Evolutionary conservation across 768 basidiomycete species (phyloP).

Genomic region (Lepiota venenata): DNA sequence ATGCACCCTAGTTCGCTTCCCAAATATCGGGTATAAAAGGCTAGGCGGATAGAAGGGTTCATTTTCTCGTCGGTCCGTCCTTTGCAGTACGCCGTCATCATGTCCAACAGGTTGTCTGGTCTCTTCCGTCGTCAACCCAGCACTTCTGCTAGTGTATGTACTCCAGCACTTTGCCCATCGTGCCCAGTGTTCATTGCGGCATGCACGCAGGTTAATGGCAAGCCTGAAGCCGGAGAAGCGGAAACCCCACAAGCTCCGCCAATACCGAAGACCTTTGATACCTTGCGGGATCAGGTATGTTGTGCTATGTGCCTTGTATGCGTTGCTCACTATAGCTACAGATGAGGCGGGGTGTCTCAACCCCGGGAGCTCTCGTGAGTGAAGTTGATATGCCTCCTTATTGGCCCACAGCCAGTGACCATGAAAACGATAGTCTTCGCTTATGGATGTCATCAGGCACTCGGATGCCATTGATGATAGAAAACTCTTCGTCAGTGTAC

Average conservation of each 20-base stretch:
- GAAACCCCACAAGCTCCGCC: slow-evolving; percentile 10
- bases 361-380: slow-evolving; percentile 42
- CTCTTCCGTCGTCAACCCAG: slow-evolving; percentile 10
- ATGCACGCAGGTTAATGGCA: slow-evolving; percentile 14
- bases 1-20: not conserved
- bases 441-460: slow-evolving; percentile 60
- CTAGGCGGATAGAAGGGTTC: not conserved
- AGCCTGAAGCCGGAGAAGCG: slow-evolving; percentile 10
- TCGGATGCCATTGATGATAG: slow-evolving; percentile 70
- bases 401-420: not conserved
- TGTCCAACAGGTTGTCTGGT: slow-evolving; percentile 12
- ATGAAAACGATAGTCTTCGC: slow-evolving; percentile 41
- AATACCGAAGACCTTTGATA: slow-evolving; percentile 32
- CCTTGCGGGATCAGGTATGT: slow-evolving; percentile 40
- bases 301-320: not conserved
- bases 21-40: not conserved
- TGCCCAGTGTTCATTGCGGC: not conserved
- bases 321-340: slow-evolving; percentile 16
- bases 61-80: not conserved
- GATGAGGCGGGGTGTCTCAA: slow-evolving; percentile 39
- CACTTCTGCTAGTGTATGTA: slow-evolving; percentile 5
- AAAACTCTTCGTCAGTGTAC: slow-evolving; percentile 61
- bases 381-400: too few species aligned
- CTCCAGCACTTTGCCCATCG: not conserved
- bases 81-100: not conserved